Evolutionary conservation across 371 early-diverging fungal species (phyloP).

Genomic region (Aphelidium insulamus): DNA sequence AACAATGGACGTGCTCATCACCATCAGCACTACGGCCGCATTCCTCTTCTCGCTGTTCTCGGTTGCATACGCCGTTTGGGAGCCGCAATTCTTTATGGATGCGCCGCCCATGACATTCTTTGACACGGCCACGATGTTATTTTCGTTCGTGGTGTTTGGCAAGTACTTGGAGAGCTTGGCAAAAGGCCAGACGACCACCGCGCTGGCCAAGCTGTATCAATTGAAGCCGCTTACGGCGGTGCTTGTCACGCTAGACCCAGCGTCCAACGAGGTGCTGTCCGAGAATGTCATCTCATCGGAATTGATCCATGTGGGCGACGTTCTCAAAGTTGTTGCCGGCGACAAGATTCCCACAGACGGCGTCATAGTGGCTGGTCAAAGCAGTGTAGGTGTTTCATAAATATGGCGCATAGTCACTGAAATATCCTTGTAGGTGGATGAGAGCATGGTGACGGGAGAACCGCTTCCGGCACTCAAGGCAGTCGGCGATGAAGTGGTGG

Average conservation of each 20-base stretch:
- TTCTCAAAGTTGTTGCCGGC: conserved; percentile 68
- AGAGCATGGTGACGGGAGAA: conserved; percentile 83
- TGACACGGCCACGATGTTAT: conserved; percentile 72
- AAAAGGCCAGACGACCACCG: conserved; percentile 74
- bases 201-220: conserved; percentile 64
- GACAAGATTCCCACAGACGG: conserved; percentile 89
- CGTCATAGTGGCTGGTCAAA: conserved; percentile 49
- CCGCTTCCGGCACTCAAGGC: conserved; percentile 63
- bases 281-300: conserved; percentile 65
- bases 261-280: conserved; percentile 12
- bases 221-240: conserved; percentile 54
- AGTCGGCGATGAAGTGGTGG: conserved; percentile 43
- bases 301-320: conserved; percentile 57
- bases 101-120: conserved; percentile 58
- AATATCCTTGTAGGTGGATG: no score
- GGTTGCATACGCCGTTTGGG: conserved; percentile 15
- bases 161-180: conserved; percentile 80
- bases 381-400: conserved; percentile 85
- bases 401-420: conserved; percentile 93
- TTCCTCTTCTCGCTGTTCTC: conserved; percentile 43
- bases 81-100: no score
- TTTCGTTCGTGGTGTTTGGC: conserved; percentile 73
- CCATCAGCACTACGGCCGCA: conserved; percentile 61
- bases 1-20: conserved; percentile 90
- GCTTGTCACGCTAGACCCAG: conserved; percentile 16